Evolutionary conservation across 257 asterid species (phyloP).

Genomic region (Salvia hispanica): DNA sequence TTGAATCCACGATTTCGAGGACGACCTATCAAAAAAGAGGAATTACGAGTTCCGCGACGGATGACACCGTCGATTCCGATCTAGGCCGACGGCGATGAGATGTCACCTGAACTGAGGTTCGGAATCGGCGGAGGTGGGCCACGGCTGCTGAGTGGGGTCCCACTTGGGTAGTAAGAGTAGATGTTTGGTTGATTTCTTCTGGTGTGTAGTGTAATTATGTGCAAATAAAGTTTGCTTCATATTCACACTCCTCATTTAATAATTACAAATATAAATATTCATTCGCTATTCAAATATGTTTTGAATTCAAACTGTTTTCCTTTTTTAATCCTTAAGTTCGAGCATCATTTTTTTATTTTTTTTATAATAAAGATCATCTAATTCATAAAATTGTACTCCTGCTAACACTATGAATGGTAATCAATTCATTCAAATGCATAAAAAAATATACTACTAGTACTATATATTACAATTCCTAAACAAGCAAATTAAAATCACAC

Average conservation of each 20-base stretch:
- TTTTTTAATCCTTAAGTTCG: too few species aligned
- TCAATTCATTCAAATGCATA: too few species aligned
- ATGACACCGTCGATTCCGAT: conserved; percentile 22
- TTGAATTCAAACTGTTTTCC: too few species aligned
- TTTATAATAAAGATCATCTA: too few species aligned
- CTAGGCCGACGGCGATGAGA: conserved; percentile 36
- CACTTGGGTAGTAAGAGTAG: conserved; percentile 26
- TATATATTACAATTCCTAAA: too few species aligned
- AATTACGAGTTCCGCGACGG: neutral
- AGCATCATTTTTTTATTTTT: too few species aligned
- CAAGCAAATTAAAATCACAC: too few species aligned
- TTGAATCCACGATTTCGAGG: conserved; percentile 30
- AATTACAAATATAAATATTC: neutral
- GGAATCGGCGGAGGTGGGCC: conserved; percentile 28
- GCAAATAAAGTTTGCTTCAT: neutral
- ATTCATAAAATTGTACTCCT: too few species aligned
- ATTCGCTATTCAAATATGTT: neutral
- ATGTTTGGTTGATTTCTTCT: conserved; percentile 20
- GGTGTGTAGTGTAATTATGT: conserved; percentile 1
- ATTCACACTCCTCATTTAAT: neutral
- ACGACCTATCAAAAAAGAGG: conserved; percentile 12
- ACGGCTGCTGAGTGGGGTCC: conserved; percentile 31
- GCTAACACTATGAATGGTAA: too few species aligned
- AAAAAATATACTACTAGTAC: too few species aligned
- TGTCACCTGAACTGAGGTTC: conserved; percentile 17